Evolutionary conservation across 768 basidiomycete species (phyloP).

Genomic region (Sporobolomyces pararoseus): DNA sequence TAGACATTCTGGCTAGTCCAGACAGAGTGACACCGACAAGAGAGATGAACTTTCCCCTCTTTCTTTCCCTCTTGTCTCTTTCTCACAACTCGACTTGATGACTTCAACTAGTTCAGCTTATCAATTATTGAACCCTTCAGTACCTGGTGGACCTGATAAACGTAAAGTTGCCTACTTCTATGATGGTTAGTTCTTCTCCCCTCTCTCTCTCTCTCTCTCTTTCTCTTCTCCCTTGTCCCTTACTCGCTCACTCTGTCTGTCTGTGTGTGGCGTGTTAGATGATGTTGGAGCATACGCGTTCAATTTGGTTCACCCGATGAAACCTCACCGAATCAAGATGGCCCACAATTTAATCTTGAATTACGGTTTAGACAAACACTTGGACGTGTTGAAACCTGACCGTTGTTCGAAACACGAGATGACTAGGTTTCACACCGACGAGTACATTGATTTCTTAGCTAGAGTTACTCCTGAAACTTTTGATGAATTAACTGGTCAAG

Average conservation of each 20-base stretch:
- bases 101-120: not conserved
- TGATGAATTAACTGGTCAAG: constrained; percentile 76
- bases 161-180: constrained; percentile 41
- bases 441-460: constrained; percentile 88
- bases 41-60: not conserved
- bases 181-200: constrained; percentile 16
- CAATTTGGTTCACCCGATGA: constrained; percentile 75
- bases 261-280: constrained; percentile 2
- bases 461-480: constrained; percentile 87
- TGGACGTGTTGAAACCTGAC: constrained; percentile 79
- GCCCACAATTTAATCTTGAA: constrained; percentile 86
- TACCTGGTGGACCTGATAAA: constrained; percentile 13
- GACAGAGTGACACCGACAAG: not conserved
- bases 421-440: constrained; percentile 96
- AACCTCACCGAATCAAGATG: constrained; percentile 89
- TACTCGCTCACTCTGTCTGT: too few relatives aligned
- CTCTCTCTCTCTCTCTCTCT: not conserved
- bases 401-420: constrained; percentile 70
- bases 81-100: not conserved
- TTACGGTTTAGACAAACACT: constrained; percentile 88
- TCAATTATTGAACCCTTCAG: constrained; percentile 2
- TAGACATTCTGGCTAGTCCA: not conserved
- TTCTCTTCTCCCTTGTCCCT: not conserved
- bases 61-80: not conserved
- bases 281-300: constrained; percentile 40